Evolutionary conservation across 1,284 basidiomycete species (phyloP), one percentile per base, ranked within the genome.

Genomic region (Flammula alnicola): DNA sequence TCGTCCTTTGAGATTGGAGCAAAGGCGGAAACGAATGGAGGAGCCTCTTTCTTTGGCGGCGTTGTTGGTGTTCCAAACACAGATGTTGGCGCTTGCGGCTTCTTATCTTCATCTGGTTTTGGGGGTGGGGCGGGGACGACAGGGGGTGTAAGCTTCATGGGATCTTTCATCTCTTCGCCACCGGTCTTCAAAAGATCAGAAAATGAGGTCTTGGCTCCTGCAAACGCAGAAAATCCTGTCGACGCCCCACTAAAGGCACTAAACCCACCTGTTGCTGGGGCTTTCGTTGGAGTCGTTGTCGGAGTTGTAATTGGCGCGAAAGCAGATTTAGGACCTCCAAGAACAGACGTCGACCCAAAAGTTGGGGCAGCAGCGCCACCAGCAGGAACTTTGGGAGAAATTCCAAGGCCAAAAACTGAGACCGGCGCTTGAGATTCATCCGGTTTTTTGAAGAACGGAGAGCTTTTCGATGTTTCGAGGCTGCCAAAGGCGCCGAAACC

Each of bases 241-340:
- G 73, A 55, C 5, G 68, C 57, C 5, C 72, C 70, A 40, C 74
- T 76, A 57, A 81, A 83, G 0, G 77, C 75, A 43, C 71, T 65
- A 58, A 82, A 82, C 1, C 67, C 79, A 43, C 73, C 69, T 5
- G 63, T 37, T 0, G 61, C 38, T 11, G 64, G 57, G 22, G 64
- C 30, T 41, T 65, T 69, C 1, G 67, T 54, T 12, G 73, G 67
- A 4, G 72, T 67, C 11, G 71, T 61, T 6, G 67, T 54, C 10
- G 60, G 20, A 11, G 59, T 52, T 9, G 59, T 55, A 6, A 59
- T 42, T 3, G 64, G 49, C 6, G 60, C 56, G 59, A 75, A 76
- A 1, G 64, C 61, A n/a, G 74, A 67, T 51, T 70, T 43, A 7
- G 26, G 8, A 10, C 20, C 25, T n/a, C 50, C 50, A 23, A 47